Evolutionary conservation across 257 asterid genomes (phyloP).

Genomic region (Fraxinus anomala): DNA sequence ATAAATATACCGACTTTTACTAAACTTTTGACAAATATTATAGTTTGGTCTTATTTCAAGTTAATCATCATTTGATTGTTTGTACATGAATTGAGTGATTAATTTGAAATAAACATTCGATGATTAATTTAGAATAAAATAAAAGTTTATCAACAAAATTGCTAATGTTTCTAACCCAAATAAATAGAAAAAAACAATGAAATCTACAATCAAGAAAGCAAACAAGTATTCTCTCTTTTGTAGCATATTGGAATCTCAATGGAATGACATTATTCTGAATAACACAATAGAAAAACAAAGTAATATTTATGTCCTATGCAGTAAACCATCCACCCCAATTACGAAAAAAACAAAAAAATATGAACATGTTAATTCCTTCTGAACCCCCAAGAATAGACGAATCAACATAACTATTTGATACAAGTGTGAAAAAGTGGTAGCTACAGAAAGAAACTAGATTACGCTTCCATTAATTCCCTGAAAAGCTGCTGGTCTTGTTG

Average conservation of each 20-base stretch:
- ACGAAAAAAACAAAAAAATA: conserved; percentile 27
- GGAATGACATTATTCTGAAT: not conserved
- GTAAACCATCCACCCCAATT: conserved; percentile 16
- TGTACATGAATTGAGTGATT: not conserved
- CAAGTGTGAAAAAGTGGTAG: conserved; percentile 7
- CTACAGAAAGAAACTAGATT: conserved; percentile 18
- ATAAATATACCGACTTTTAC: too few relatives aligned
- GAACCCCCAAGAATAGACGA: conserved; percentile 18
- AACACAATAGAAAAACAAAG: conserved; percentile 16
- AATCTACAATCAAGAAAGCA: not conserved
- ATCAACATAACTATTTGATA: conserved; percentile 15
- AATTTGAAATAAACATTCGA: too few relatives aligned
- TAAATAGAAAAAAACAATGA: not conserved
- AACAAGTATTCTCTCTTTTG: conserved; percentile 12
- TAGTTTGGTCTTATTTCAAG: too few relatives aligned
- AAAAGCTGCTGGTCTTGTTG: conserved; percentile 40
- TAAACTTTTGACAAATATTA: too few relatives aligned
- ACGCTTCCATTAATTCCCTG: conserved; percentile 34
- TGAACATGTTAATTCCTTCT: conserved; percentile 37
- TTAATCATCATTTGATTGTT: not conserved
- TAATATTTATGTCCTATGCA: conserved; percentile 4
- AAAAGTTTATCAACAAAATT: too few relatives aligned
- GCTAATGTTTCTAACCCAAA: not conserved
- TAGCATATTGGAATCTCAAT: not conserved
- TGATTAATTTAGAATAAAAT: too few relatives aligned